These are phyloP conservation scores for Picea abies DNA, from an alignment of 83 land plant genomes.

Conservation along the genomic window DNA sequence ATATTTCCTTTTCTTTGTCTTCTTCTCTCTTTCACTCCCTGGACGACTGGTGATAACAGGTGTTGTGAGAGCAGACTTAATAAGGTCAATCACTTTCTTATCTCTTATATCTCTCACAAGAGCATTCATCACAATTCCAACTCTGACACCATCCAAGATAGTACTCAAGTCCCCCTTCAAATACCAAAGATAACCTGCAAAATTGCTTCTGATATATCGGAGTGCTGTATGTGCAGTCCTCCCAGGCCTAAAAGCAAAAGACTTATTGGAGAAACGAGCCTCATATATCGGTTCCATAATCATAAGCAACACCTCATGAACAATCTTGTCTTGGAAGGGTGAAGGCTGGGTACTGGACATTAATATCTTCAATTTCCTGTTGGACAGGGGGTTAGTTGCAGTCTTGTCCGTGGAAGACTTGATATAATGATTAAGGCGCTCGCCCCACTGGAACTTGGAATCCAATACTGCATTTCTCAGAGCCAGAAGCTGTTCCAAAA, in stretches of 20 bases:
- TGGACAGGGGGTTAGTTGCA: constrained; percentile 54
- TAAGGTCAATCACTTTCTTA: constrained; percentile 60
- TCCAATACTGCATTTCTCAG: constrained; percentile 74
- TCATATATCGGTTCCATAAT: constrained; percentile 84
- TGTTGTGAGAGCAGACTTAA: constrained; percentile 61
- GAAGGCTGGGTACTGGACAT: constrained; percentile 59
- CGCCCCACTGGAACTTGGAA: constrained; percentile 69
- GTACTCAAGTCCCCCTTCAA: constrained; percentile 80
- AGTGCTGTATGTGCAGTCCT: constrained; percentile 72
- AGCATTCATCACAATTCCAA: constrained; percentile 53
- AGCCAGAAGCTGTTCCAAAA: constrained; percentile 47
- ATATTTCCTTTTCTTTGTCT: constrained; percentile 59
- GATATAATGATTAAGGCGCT: constrained; percentile 53
- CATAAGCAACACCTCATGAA: constrained; percentile 81
- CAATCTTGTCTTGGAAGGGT: constrained; percentile 77
- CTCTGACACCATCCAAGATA: constrained; percentile 57
- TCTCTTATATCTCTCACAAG: constrained; percentile 72
- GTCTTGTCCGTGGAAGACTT: constrained; percentile 66
- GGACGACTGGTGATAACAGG: constrained; percentile 41
- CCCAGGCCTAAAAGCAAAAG: constrained; percentile 81
- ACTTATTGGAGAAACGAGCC: constrained; percentile 64
- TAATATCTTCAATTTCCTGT: constrained; percentile 49
- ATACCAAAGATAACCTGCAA: constrained; percentile 81
- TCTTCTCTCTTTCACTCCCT: constrained; percentile 34
- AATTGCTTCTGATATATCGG: constrained; percentile 59